Evolutionary conservation across 139 green algal genomes (phyloP).

Genomic region (Astrephomene gubernaculifera): DNA sequence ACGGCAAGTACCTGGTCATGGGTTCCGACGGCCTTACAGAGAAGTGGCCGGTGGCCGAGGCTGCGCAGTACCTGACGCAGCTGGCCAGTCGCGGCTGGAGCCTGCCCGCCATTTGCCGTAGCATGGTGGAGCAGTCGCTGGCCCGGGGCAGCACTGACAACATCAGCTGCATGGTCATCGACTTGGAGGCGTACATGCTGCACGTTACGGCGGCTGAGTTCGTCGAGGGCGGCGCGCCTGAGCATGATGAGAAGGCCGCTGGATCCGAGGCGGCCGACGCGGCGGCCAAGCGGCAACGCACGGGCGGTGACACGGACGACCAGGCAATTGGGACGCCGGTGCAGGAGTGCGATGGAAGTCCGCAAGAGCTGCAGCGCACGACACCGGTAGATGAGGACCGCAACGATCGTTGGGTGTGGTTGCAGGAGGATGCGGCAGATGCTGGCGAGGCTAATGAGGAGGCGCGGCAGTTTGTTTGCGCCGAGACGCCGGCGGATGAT

Average conservation of each 20-base stretch:
- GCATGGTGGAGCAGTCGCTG: constrained; percentile 34
- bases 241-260: no score
- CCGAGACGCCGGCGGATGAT: not conserved
- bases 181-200: constrained; percentile 29
- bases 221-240: not conserved
- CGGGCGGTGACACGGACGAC: no score
- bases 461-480: not conserved
- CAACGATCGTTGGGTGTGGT: no score
- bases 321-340: no score
- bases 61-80: constrained; percentile 32
- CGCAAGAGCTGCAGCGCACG: no score
- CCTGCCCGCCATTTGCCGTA: constrained; percentile 9
- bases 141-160: constrained; percentile 40
- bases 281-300: no score
- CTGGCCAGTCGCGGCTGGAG: not conserved
- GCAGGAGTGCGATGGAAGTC: no score
- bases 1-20: constrained; percentile 42
- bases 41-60: constrained; percentile 36
- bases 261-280: no score
- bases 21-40: constrained; percentile 41
- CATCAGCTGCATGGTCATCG: constrained; percentile 34
- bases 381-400: no score
- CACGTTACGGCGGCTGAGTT: not conserved
- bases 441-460: not conserved
- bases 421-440: no score